These are phyloP conservation scores for Ceratocystiopsis sp. DNA, from an alignment of 2,329 filamentous ascomycete genomes.

Conservation along the genomic window DNA sequence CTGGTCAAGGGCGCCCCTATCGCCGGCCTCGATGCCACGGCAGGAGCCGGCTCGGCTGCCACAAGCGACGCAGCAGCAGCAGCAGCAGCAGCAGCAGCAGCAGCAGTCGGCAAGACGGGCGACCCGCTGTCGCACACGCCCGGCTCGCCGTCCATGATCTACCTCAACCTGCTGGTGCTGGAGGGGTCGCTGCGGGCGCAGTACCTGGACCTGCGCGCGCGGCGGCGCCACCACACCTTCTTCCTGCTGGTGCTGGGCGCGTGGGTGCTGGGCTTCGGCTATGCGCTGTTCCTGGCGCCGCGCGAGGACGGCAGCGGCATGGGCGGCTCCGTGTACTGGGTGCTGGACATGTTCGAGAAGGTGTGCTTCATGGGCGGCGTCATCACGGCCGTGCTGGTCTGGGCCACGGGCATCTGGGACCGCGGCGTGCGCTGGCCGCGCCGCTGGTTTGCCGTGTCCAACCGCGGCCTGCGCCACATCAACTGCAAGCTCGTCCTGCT, in stretches of 20 bases:
- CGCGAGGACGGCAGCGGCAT: slow-evolving; percentile 83
- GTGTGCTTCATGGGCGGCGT: slow-evolving; percentile 83
- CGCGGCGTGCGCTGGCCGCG: slow-evolving; percentile 86
- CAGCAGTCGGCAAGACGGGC: slow-evolving; percentile 15
- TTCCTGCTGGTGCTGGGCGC: slow-evolving; percentile 63
- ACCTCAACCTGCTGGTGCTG: slow-evolving; percentile 92
- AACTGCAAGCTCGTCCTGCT: slow-evolving; percentile 94
- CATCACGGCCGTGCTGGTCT: slow-evolving; percentile 72
- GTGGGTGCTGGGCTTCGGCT: slow-evolving; percentile 76
- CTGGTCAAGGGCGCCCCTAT: slow-evolving; percentile 74
- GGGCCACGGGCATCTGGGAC: slow-evolving; percentile 94
- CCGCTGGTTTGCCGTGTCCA: slow-evolving; percentile 76
- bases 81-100: background rate
- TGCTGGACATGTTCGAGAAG: slow-evolving; percentile 78
- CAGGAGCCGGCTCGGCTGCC: background rate
- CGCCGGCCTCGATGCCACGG: slow-evolving; percentile 30
- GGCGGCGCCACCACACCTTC: slow-evolving; percentile 82
- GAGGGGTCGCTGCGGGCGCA: slow-evolving; percentile 87
- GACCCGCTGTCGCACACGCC: slow-evolving; percentile 70
- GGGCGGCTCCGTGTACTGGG: slow-evolving; percentile 91
- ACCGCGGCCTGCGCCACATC: slow-evolving; percentile 76
- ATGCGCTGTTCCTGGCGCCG: slow-evolving; percentile 87
- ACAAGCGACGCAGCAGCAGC: background rate
- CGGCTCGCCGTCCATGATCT: slow-evolving; percentile 90
- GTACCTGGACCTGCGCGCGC: slow-evolving; percentile 76